Conservation (phyloP, 1,139 yeast genomes). For the Candida sojae region DNA sequence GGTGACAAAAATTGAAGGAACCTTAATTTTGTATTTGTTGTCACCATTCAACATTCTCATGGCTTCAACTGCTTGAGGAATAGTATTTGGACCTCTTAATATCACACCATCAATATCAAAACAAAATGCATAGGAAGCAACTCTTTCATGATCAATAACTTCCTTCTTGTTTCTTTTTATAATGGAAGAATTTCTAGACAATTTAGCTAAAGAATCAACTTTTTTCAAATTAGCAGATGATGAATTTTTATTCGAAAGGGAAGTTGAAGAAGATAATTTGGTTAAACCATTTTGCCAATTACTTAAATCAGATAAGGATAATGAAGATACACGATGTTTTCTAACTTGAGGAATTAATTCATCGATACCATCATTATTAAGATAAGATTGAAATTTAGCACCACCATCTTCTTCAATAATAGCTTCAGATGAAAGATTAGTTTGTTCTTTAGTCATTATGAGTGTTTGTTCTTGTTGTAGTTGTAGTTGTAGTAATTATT, state of each 20-base stretch:
- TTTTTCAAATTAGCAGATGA: conserved; percentile 45
- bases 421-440: conserved; percentile 3
- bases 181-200: conserved; percentile 54
- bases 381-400: conserved; percentile 48
- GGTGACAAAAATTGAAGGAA: conserved; percentile 85
- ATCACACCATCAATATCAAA: conserved; percentile 87
- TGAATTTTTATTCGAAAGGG: conserved; percentile 39
- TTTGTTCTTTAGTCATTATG: conserved; percentile 3
- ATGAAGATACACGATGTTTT: conserved; percentile 67
- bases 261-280: conserved; percentile 44
- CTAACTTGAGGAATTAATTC: conserved; percentile 60
- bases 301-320: conserved; percentile 70
- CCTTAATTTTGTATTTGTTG: conserved; percentile 74
- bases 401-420: conserved; percentile 15
- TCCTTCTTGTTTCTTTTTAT: conserved; percentile 51
- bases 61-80: conserved; percentile 76
- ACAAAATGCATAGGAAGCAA: conserved; percentile 83
- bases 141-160: conserved; percentile 65
- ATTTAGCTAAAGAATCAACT: conserved; percentile 51
- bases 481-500: too few species aligned
- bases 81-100: conserved; percentile 76
- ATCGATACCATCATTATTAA: conserved; percentile 74
- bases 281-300: conserved; percentile 56
- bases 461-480: background rate
- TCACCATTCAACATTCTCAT: conserved; percentile 70